A percentile compares a stretch with the other conserved stretches of the same genome.
Conservation (phyloP, 1,284 basidiomycete species). For the Ceratobasidium theobromae region DNA sequence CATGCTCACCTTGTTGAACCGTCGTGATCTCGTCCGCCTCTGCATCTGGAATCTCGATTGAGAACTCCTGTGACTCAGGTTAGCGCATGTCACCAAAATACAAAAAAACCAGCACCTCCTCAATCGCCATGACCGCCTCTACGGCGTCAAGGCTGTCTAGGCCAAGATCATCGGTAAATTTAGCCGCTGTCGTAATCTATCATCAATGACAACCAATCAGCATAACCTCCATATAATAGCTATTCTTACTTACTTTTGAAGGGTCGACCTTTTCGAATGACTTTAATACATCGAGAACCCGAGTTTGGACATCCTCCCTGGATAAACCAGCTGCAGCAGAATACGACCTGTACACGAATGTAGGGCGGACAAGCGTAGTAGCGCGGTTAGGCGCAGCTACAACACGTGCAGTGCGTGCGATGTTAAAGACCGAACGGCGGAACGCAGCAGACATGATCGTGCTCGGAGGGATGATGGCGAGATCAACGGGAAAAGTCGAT, state of each 20-base stretch:
- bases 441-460: constrained; percentile 33
- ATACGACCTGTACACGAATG: constrained; percentile 51
- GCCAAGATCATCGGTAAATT: constrained; percentile 87
- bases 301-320: too few relatives aligned
- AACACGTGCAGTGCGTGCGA: constrained; percentile 20
- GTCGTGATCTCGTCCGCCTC: constrained; percentile 98
- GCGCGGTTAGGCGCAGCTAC: constrained; percentile 3
- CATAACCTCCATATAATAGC: too few relatives aligned
- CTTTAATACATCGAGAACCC: too few relatives aligned
- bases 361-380: background rate
- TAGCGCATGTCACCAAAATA: background rate
- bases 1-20: constrained; percentile 79
- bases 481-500: too few relatives aligned
- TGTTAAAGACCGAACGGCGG: constrained; percentile 30
- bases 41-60: constrained; percentile 93
- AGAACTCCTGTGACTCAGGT: constrained; percentile 63
- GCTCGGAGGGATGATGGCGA: too few relatives aligned
- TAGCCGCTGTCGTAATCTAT: constrained; percentile 72
- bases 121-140: constrained; percentile 99
- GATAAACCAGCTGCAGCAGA: too few relatives aligned
- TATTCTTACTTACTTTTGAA: too few relatives aligned
- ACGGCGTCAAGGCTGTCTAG: constrained; percentile 97
- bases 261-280: too few relatives aligned
- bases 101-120: constrained; percentile 70
- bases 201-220: too few relatives aligned